Evolutionary conservation across 1,284 basidiomycete genomes (phyloP), one percentile per base, ranked within the genome.

Genomic region (Pyrrhoderma noxium): DNA sequence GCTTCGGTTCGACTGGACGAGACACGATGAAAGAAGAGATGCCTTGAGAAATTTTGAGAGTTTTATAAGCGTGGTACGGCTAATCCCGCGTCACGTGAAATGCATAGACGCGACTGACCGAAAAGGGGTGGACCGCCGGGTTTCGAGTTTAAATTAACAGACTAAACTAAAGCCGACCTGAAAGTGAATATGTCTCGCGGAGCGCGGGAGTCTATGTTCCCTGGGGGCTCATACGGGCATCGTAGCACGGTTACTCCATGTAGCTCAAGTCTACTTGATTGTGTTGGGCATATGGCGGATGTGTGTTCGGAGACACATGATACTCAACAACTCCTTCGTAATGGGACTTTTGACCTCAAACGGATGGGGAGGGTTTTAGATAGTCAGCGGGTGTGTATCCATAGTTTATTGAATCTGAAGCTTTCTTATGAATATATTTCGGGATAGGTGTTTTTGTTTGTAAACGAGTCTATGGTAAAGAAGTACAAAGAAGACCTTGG

Each of bases 221-320:
- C 45, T 13, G 31, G 44, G 8, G 54, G 45, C n/a, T 41, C 45
- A 9, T 45, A 52, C 14, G 27, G 8, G 61, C 74, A 11, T 75
- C 82, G 76, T 0, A 85, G 87, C 47, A 70, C 67, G 3, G 72
- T 80, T 53, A 74, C 77, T 0, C 70, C 75, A 51, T 88, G 84
- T 61, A 83, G 84, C 8, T 82, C 78, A 0, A 79, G 77, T 62
- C 67, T 88, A 16, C 72, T 73, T 48, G 85, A 87, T 63, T 87
- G 85, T 59, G 85, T 89, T 2, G 68, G 73, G 54, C 79, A 81
- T 0, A 77, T 88, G 71, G 81, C 85, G 58, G 82, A 85, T 58
- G 85, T 84, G 58, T 86, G 82, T 59, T 79, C 85, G 61, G 82
- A 88, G 83, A 76, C 79, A 14, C 69, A 77, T 54, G 83, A 82